Conservation (phyloP, 2,329 filamentous ascomycete species). For the Dothistroma septosporum region DNA sequence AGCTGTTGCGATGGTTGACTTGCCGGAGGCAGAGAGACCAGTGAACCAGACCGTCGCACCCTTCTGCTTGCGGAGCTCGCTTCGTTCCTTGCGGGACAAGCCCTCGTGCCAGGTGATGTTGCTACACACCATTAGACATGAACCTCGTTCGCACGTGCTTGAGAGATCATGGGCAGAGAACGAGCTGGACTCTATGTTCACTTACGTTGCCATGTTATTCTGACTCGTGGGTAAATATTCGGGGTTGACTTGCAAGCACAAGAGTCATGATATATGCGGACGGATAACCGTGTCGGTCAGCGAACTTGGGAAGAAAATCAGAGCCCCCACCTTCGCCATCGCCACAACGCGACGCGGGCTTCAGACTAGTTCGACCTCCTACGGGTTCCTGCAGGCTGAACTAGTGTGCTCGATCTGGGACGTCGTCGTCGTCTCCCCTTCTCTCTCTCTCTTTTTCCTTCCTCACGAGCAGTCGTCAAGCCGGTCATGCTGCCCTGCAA, state of each 20-base stretch:
- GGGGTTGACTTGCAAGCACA: not conserved
- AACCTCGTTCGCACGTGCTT: not conserved
- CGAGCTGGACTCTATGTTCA: slow-evolving; percentile 11
- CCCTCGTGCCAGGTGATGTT: slow-evolving; percentile 90
- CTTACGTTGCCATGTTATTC: slow-evolving; percentile 24
- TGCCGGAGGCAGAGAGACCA: slow-evolving; percentile 90
- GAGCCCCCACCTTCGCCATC: too few species aligned
- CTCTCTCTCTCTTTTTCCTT: too few species aligned
- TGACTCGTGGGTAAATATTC: not conserved
- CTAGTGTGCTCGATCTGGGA: too few species aligned
- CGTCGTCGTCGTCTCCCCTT: too few species aligned
- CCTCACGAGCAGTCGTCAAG: too few species aligned
- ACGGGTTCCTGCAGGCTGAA: too few species aligned
- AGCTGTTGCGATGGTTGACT: slow-evolving; percentile 93
- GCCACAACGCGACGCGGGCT: too few species aligned
- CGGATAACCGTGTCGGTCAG: not conserved
- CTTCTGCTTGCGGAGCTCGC: slow-evolving; percentile 69
- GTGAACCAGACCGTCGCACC: slow-evolving; percentile 98
- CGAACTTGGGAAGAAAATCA: too few species aligned
- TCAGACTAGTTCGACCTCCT: too few species aligned
- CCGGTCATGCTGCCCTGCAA: too few species aligned
- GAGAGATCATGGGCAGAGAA: not conserved
- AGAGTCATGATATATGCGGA: not conserved
- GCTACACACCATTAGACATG: slow-evolving; percentile 44
- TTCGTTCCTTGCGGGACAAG: slow-evolving; percentile 73